phyloP scores from a whole-genome alignment of 2,329 filamentous ascomycete species.

The Neonectria coccinea region DNA sequence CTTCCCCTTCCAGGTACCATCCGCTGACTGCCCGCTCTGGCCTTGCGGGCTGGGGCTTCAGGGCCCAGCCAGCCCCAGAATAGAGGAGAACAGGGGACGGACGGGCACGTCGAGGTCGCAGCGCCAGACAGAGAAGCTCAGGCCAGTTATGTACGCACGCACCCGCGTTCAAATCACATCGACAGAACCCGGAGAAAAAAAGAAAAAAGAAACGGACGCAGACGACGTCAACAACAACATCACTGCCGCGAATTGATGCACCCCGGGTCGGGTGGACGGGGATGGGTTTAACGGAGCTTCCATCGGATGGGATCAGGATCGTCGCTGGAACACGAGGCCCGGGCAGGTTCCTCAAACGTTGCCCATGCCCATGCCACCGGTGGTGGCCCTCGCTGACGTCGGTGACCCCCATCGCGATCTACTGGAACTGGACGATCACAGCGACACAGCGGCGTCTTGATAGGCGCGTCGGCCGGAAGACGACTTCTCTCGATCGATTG shows the following conservation, averaged over 20 bases:
- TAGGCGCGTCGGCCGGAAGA: not conserved
- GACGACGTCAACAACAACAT: slow-evolving; percentile 7
- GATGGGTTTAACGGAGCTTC: not conserved
- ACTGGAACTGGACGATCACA: slow-evolving; percentile 34
- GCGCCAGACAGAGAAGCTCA: not conserved
- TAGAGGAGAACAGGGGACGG: not conserved
- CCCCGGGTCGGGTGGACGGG: slow-evolving; percentile 4
- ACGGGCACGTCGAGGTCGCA: too few species aligned
- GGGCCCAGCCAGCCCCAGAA: slow-evolving; percentile 17
- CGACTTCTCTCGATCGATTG: not conserved
- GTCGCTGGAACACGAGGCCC: slow-evolving; percentile 12
- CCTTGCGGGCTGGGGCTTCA: slow-evolving; percentile 37
- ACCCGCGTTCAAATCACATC: not conserved
- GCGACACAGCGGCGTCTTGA: slow-evolving; percentile 3
- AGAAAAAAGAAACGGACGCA: slow-evolving; percentile 12
- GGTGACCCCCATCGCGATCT: slow-evolving; percentile 33
- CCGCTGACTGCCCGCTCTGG: not conserved
- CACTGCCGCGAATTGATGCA: slow-evolving; percentile 16
- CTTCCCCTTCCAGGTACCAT: not conserved
- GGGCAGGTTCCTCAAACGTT: slow-evolving; percentile 22
- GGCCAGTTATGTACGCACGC: too few species aligned
- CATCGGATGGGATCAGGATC: slow-evolving; percentile 10
- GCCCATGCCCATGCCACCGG: slow-evolving; percentile 17
- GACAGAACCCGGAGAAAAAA: not conserved
- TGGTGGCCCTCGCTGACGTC: slow-evolving; percentile 28